These are phyloP conservation scores for Spiraea crenata DNA, from an alignment of 331 rosid species.

Conservation along the genomic window DNA sequence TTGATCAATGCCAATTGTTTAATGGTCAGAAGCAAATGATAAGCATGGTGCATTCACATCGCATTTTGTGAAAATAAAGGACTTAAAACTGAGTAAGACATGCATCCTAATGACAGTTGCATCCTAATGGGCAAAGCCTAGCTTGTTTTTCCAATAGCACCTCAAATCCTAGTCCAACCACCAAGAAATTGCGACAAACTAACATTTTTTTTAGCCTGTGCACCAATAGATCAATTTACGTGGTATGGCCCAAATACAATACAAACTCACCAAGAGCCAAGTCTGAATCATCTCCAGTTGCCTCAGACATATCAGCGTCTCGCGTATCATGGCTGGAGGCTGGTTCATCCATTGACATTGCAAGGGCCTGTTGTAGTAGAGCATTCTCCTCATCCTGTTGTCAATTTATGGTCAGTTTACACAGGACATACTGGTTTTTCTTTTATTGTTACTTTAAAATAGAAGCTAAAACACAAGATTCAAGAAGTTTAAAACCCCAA, in stretches of 20 bases:
- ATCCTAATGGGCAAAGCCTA: no score
- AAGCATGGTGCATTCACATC: background rate
- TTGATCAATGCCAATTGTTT: background rate
- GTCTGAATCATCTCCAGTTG: constrained; percentile 75
- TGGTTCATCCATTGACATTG: constrained; percentile 98
- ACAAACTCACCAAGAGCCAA: constrained; percentile 78
- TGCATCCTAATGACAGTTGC: background rate
- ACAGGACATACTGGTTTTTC: background rate
- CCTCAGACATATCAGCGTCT: constrained; percentile 92
- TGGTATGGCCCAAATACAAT: background rate
- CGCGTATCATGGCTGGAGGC: constrained; percentile 47
- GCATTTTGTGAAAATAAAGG: background rate
- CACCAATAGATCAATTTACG: background rate
- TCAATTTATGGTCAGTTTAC: constrained; percentile 6
- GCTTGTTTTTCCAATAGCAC: background rate
- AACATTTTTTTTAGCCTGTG: background rate
- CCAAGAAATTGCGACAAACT: background rate
- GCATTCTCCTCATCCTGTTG: constrained; percentile 85
- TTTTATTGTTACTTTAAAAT: background rate
- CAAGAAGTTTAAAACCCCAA: background rate
- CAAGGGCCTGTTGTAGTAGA: constrained; percentile 93
- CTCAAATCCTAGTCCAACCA: constrained; percentile 5
- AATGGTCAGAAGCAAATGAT: background rate
- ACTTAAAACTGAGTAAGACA: background rate
- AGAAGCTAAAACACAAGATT: background rate